Base-by-base conservation (phyloP, 2,329 filamentous ascomycete species). In the Drechslerella dactyloides region DNA sequence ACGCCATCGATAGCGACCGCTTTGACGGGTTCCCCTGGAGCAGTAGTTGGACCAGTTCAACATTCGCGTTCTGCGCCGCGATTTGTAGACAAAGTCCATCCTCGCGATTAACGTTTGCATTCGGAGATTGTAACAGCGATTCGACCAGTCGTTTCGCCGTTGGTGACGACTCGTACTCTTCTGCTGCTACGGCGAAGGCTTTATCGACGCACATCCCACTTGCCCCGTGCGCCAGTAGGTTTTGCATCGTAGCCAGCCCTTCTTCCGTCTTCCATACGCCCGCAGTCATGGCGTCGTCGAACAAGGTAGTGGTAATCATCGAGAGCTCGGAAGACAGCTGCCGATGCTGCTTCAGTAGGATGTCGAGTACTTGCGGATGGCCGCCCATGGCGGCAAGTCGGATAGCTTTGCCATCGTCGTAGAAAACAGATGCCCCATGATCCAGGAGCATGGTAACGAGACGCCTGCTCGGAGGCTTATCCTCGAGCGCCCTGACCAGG, bases 191-290 rank as follows among this genome's bases (percentile, higher is more conserved):
- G 2, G 59, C 56, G 19, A 72, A 65, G 2, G 68, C 68, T 40
- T 72, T 72, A 19, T 72, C 68, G 8, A 72, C 60, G 15, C 55
- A 64, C 51, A 72, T 57, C 15, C 68, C 68, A n/a, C 54, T 59
- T 4, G 68, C 68, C 5, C 68, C 68, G 30, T 72, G 50, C 2
- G 37, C 46, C 2, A 72, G 19, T 17, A 72, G 35, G 30, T 57
- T 53, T 21, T 72, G 51, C 60, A 72, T 61, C 1, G 68, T 72
- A 8, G 55, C 27, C 11, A 72, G 35, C 4, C 68, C 68, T n/a
- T 65, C 56, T 24, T 65, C 68, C 2, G 68, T 72, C 27, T 64
- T 72, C 68, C 68, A 72, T 4, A 72, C 51, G 8, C 60, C 68
- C n/a, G 55, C 44, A 8, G 21, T 61, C 68, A 72, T 72, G 1